phyloP scores from a whole-genome alignment of 192 early-diverging fungal genomes.

The Pilaira anomala region DNA sequence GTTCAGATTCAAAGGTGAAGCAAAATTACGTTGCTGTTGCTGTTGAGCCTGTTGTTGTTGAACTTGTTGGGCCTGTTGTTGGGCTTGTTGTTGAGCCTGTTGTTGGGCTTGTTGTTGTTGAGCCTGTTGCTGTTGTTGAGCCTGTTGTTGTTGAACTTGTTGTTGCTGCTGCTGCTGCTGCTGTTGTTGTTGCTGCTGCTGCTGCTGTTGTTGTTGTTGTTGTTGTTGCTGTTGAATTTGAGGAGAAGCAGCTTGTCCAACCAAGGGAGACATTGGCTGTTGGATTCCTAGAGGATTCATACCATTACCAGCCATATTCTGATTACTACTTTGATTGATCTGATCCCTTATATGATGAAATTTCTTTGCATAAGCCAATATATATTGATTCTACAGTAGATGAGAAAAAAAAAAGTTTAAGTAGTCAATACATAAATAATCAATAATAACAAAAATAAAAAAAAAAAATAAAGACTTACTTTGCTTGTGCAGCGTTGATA shows the following conservation, averaged over 20 bases:
- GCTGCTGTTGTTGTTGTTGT: conserved; percentile 13
- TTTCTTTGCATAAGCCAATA: conserved; percentile 27
- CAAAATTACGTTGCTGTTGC: conserved; percentile 11
- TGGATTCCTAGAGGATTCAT: not conserved
- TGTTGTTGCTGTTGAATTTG: not conserved
- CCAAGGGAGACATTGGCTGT: conserved; percentile 14
- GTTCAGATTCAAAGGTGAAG: conserved; percentile 21
- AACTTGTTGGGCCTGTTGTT: too few species aligned
- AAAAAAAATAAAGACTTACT: conserved; percentile 19
- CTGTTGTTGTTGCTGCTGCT: conserved; percentile 1
- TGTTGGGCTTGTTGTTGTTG: conserved; percentile 7
- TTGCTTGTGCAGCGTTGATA: conserved; percentile 29
- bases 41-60: conserved; percentile 6
- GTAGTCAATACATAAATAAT: conserved; percentile 5
- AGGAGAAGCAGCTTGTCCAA: conserved; percentile 8
- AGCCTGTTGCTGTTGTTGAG: conserved; percentile 1
- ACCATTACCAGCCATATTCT: not conserved
- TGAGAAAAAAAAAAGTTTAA: not conserved
- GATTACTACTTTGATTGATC: conserved; percentile 18
- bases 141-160: not conserved
- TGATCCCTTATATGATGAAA: conserved; percentile 29
- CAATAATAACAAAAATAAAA: too few species aligned
- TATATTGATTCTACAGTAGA: conserved; percentile 30
- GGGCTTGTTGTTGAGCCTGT: not conserved
- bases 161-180: conserved; percentile 16